These are phyloP conservation scores for Saturnispora sekii DNA, from an alignment of 805 yeast genomes.

Conservation along the genomic window DNA sequence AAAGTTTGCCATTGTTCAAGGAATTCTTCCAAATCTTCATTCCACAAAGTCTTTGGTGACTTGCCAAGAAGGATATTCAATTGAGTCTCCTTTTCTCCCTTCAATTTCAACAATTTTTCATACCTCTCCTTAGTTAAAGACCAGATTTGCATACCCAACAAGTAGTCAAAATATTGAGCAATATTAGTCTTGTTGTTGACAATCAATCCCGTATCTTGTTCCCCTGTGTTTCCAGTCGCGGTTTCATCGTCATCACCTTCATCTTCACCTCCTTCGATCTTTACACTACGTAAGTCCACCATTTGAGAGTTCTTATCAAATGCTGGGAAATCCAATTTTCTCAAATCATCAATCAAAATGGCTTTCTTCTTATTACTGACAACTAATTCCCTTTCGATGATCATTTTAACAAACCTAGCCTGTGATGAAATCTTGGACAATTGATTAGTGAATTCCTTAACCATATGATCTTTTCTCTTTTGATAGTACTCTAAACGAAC, in stretches of 20 bases:
- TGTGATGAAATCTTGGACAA: conserved; percentile 69
- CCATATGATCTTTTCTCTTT: conserved; percentile 75
- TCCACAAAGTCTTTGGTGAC: conserved; percentile 86
- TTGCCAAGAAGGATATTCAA: conserved; percentile 53
- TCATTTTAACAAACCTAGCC: conserved; percentile 85
- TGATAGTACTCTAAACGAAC: conserved; percentile 87
- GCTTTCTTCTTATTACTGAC: conserved; percentile 70
- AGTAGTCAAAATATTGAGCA: conserved; percentile 68
- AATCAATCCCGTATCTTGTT: conserved; percentile 23
- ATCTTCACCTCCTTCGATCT: conserved; percentile 28
- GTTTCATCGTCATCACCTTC: conserved; percentile 22
- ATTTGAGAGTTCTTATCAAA: conserved; percentile 64
- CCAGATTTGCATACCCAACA: conserved; percentile 90
- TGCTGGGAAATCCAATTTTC: conserved; percentile 59
- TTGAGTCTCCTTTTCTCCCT: conserved; percentile 62
- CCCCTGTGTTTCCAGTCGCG: conserved; percentile 28
- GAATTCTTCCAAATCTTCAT: conserved; percentile 69
- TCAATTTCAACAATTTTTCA: conserved; percentile 64
- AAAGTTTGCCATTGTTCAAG: conserved; percentile 56
- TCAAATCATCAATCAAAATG: conserved; percentile 53
- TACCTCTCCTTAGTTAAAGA: conserved; percentile 86
- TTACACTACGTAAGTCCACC: conserved; percentile 33
- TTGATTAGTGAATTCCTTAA: conserved; percentile 59
- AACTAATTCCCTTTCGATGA: conserved; percentile 61
- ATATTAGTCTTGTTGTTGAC: conserved; percentile 35